A percentile compares a stretch with the other conserved stretches of the same genome.
Evolutionary conservation across 2,329 filamentous ascomycete species (phyloP).

Genomic region (Diplodia sapinea): DNA sequence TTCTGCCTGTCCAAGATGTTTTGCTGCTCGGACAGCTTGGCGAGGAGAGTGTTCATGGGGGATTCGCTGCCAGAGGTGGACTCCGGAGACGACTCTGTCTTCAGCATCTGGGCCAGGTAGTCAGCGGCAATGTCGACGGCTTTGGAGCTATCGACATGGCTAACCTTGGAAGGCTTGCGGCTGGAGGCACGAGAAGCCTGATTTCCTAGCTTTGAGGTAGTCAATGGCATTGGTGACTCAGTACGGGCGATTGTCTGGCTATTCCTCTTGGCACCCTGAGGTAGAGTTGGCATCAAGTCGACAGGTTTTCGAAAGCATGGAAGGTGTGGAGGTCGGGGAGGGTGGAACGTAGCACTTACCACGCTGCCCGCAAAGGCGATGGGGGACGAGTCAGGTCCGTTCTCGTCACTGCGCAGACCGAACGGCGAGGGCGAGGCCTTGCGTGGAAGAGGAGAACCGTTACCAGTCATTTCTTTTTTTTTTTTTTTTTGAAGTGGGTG

Average conservation of each 20-base stretch:
- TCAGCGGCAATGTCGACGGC: constrained; percentile 22
- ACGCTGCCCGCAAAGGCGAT: constrained; percentile 41
- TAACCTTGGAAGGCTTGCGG: constrained; percentile 30
- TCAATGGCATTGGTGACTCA: constrained; percentile 42
- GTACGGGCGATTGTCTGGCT: constrained; percentile 32
- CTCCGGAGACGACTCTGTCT: constrained; percentile 21
- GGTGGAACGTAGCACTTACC: constrained; percentile 40
- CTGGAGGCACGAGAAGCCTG: constrained; percentile 22
- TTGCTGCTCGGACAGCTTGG: constrained; percentile 72
- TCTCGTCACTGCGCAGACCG: constrained; percentile 43
- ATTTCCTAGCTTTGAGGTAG: constrained; percentile 46
- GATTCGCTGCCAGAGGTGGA: constrained; percentile 25
- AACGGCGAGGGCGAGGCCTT: constrained; percentile 38
- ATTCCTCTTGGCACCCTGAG: constrained; percentile 46
- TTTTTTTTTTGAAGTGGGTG: constrained; percentile 38
- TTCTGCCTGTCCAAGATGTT: constrained; percentile 26
- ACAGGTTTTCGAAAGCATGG: constrained; percentile 32
- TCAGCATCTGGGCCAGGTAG: constrained; percentile 16
- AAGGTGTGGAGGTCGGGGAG: constrained; percentile 32
- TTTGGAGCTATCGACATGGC: constrained; percentile 44
- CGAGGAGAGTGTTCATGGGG: constrained; percentile 68
- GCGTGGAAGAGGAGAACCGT: constrained; percentile 51
- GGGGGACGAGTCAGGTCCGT: constrained; percentile 44
- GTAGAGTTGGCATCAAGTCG: constrained; percentile 14
- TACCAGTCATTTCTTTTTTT: constrained; percentile 42